Base-by-base conservation (phyloP, 2,329 filamentous ascomycete genomes). In the Ophiostoma sp. region DNA sequence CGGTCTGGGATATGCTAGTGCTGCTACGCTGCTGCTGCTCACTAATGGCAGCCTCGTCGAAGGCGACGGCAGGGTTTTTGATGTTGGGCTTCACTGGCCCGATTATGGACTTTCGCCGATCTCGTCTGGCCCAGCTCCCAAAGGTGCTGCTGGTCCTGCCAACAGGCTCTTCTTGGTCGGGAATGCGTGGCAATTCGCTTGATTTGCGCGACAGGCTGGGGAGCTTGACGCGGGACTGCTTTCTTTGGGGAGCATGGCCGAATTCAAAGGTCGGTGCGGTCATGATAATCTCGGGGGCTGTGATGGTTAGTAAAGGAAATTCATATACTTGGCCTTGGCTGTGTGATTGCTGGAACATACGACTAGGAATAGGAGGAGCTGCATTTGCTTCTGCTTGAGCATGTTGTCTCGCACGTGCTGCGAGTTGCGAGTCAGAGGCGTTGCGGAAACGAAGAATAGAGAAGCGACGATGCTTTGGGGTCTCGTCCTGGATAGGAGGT, bases 371-470 rank as follows among this genome's bases (percentile, higher is more conserved):
- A 73, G 82, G 87, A 74, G 83, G 86, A 36, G 82, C 78, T 73
- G 80, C 83, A 74, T 80, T 78, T 73, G 80, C 83, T 75, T 83
- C 80, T 70, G 82, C 80, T 71, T 80, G 78, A 7, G 76, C 77
- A 68, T 92, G 88, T 74, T 89, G 85, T 76, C 89, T 93, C 66
- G 89, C 89, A 76, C 87, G 86, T 42, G 87, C 82, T 11, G 92
- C 92, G 70, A 98, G 80, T 77, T 97, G 93, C 66, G 93, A 90
- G 79, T 98, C 94, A 8, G 93, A 97, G 71, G 92, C 93, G 84
- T 97, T 93, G 75, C 93, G 90, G 77, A 95, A 93, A 75, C 89
- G 89, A 79, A 97, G 81, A 78, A 96, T 81, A 68, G 85, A 88
- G 76, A 89, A 89, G 70, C 86, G 84, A 70, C 82, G 84, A 73